Conservation (phyloP, 2,329 filamentous ascomycete genomes). For the Epichloe sylvatica region DNA sequence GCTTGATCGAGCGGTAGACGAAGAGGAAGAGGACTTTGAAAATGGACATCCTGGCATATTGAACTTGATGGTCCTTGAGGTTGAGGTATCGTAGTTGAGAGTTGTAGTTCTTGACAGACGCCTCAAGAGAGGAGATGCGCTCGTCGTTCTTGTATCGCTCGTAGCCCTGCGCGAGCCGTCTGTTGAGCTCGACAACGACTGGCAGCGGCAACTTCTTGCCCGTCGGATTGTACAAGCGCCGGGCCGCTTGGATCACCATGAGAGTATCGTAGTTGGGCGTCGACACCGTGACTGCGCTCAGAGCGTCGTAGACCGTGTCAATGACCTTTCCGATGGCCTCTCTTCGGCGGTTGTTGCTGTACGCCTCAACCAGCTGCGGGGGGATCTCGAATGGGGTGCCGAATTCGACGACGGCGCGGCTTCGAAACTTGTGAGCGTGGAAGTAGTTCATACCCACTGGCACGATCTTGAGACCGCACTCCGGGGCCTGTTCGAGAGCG, state of each 20-base stretch:
- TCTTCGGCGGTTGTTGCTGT: constrained; percentile 67
- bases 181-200: constrained; percentile 86
- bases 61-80: constrained; percentile 85
- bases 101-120: constrained; percentile 74
- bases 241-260: constrained; percentile 90
- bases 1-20: constrained; percentile 66
- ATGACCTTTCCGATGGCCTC: constrained; percentile 78
- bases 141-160: constrained; percentile 84
- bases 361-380: constrained; percentile 69
- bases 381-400: constrained; percentile 81
- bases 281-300: constrained; percentile 81
- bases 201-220: constrained; percentile 87
- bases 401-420: constrained; percentile 89
- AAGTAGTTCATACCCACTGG: constrained; percentile 99
- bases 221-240: constrained; percentile 84
- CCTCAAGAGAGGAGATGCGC: constrained; percentile 61
- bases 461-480: constrained; percentile 85
- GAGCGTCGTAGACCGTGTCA: constrained; percentile 71
- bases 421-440: constrained; percentile 95
- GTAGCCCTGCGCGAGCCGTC: constrained; percentile 80
- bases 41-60: constrained; percentile 75
- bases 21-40: constrained; percentile 62
- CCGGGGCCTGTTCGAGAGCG: constrained; percentile 68
- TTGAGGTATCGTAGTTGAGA: constrained; percentile 71
- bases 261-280: constrained; percentile 90